Base-by-base conservation (phyloP, 192 early-diverging fungal species). In the Coemansia sp. region DNA sequence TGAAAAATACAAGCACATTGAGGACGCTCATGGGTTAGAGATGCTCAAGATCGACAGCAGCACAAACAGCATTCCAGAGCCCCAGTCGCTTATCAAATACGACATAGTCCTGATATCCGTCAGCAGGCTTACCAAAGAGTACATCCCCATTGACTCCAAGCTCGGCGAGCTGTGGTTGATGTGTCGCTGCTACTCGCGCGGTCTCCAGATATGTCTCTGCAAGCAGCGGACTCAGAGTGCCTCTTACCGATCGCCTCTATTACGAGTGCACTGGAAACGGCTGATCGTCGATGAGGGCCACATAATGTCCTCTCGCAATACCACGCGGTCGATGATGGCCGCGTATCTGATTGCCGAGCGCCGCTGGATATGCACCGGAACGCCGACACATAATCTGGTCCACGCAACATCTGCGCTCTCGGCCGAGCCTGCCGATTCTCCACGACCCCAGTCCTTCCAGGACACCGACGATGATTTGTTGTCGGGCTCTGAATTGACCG, bases 251-350 rank as follows among this genome's bases (percentile, higher is more conserved):
- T 91, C 91, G 2, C 91, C 93, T 22, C 71, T 94, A 5, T 82
- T 89, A 42, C 81, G 85, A 20, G 78, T 95, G 2, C 86, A 87
- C 18, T 95, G 91, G 90, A 86, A 91, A 58, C 77, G 93, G 20
- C 61, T 95, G 22, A 89, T 95, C 60, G 88, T 93, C 11, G 93
- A 95, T 60, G 93, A 95, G 60, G 93, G 93, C 7, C 91, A 93
- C 54, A 79, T 82, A 34, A 83, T 94, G 85, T 84, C 86, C 4
- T 58, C 77, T 16, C 81, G 72, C 73, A 61, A 76, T 64, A 64
- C 86, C 69, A 63, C 71, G 10, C 61, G 80, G 33, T 75, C 81
- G 6, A 66, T 83, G 7, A 63, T 90, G 22, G 87, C 88, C 4
- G 69, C 85, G 6, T 77, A 85, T 17, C 74, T 94, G 28, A 82